Evolutionary conservation across 2,329 filamentous ascomycete genomes (phyloP), one percentile per base, ranked within the genome.

Genomic region (Magnaporthiopsis poae): DNA sequence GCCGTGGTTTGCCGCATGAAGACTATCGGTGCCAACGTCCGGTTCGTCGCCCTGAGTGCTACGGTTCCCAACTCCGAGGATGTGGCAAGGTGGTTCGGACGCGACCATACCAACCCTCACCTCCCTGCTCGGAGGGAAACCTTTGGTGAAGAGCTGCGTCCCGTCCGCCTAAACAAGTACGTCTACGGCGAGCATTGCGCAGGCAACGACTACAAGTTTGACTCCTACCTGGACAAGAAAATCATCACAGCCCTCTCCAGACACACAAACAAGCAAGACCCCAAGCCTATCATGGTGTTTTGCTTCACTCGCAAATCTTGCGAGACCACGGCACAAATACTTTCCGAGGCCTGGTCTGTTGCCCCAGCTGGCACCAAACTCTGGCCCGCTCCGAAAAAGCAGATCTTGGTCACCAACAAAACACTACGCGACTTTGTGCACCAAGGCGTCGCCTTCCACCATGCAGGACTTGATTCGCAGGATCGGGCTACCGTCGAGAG

Each of bases 1-100:
- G 90, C 89, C 5, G 88, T 96, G 2, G 90, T 96, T 0, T 94
- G 91, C 21, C 87, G 91, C 11, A 96, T 95, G 91, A 95, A 95
- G 75, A 88, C 88, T 0, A 86, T 91, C 62, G 88, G 88, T 15
- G 86, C 87, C 0, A 84, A 89, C 72, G 86, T 95, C 21, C 86
- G 91, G 18, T 95, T 96, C 71, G 79, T 96, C 35, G 91, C 91
- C 1, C 77, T 96, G 62, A 94, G 91, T 73, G 91, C 91, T 2
- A 96, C 91, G 0, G 86, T 96, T 1, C 91, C 91, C 1, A 96
- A 96, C 70, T 89, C 90, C 0, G 81, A 88, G 62, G 91, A 96
- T 73, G 88, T 96, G 69, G 90, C 91, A 5, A 81, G 80, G 1
- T 96, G 91, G 92, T 79, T 96, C 0, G 91, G 91, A 0, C 88